Conservation (phyloP, 257 asterid species). For the Primulina eburnea region DNA sequence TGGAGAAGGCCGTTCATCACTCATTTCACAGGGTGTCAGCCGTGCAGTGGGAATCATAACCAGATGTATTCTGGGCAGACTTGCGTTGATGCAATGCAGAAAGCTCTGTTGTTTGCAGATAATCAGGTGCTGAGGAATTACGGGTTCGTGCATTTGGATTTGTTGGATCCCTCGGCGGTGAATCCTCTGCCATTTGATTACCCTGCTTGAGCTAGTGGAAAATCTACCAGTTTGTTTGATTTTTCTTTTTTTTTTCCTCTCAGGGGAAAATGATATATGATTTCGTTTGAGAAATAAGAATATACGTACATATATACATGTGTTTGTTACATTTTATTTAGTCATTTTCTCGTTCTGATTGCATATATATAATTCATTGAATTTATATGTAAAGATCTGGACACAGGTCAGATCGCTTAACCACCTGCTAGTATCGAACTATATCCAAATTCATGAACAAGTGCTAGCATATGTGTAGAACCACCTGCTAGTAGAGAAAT, state of each 20-base stretch:
- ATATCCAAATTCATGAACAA: too few relatives aligned
- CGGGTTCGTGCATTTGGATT: slow-evolving; percentile 66
- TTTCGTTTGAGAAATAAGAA: background rate
- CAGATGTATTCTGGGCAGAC: slow-evolving; percentile 77
- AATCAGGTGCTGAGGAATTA: slow-evolving; percentile 84
- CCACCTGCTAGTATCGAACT: too few relatives aligned
- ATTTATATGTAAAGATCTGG: too few relatives aligned
- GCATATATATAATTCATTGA: too few relatives aligned
- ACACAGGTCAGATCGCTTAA: too few relatives aligned
- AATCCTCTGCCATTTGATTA: slow-evolving; percentile 65
- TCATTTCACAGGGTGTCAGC: slow-evolving; percentile 98
- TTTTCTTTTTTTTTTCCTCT: background rate
- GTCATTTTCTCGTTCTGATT: too few relatives aligned
- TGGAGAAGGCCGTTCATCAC: slow-evolving; percentile 92
- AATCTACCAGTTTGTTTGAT: background rate
- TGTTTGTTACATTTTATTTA: background rate
- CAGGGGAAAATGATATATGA: background rate
- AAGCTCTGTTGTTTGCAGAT: slow-evolving; percentile 79
- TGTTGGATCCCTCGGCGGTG: slow-evolving; percentile 63
- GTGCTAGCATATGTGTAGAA: too few relatives aligned
- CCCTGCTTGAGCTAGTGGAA: slow-evolving; percentile 45
- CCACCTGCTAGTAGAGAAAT: too few relatives aligned
- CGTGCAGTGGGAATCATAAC: slow-evolving; percentile 86
- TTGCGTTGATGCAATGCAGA: slow-evolving; percentile 76
- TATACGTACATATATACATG: too few relatives aligned